A percentile compares a stretch with the other conserved stretches of the same genome.
These are phyloP conservation scores for Tylopilus sp. DNA, from an alignment of 768 basidiomycete species.

Conservation along the genomic window DNA sequence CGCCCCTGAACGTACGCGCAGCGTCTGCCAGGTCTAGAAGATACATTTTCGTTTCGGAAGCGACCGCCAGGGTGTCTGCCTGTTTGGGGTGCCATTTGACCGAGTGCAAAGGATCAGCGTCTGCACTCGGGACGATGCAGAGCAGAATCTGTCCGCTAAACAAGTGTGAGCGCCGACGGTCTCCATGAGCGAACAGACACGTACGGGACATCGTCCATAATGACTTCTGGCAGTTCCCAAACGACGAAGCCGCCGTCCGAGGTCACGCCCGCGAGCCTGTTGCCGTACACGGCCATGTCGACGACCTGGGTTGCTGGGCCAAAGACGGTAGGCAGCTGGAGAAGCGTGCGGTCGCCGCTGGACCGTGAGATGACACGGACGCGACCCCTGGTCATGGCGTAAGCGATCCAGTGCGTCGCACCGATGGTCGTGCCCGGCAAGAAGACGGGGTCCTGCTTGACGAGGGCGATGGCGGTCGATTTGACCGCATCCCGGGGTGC, in stretches of 20 bases:
- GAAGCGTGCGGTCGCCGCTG: conserved; percentile 80
- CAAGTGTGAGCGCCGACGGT: conserved; percentile 5
- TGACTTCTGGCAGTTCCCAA: conserved; percentile 80
- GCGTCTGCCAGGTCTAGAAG: conserved; percentile 69
- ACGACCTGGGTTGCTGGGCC: conserved; percentile 60
- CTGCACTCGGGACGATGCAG: conserved; percentile 60
- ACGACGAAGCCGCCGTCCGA: conserved; percentile 88
- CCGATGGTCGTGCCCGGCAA: conserved; percentile 85
- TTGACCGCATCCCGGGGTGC: conserved; percentile 75
- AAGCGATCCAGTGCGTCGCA: conserved; percentile 89
- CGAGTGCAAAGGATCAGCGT: conserved; percentile 62
- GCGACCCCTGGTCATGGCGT: conserved; percentile 89
- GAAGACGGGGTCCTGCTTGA: conserved; percentile 82
- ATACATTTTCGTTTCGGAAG: conserved; percentile 72
- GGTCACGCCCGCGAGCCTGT: conserved; percentile 81
- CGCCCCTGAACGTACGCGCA: conserved; percentile 55
- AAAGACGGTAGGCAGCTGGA: conserved; percentile 71
- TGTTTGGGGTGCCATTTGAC: conserved; percentile 91
- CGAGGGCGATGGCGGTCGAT: conserved; percentile 86
- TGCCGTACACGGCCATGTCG: conserved; percentile 84
- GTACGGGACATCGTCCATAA: conserved; percentile 85
- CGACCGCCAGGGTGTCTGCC: conserved; percentile 76
- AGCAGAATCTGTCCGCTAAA: conserved; percentile 63
- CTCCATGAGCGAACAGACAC: conserved; percentile 28
- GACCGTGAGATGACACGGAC: conserved; percentile 87